Evolutionary conservation across 805 yeast species (phyloP), one percentile per base, ranked within the genome.

Genomic region (Candida adriatica): DNA sequence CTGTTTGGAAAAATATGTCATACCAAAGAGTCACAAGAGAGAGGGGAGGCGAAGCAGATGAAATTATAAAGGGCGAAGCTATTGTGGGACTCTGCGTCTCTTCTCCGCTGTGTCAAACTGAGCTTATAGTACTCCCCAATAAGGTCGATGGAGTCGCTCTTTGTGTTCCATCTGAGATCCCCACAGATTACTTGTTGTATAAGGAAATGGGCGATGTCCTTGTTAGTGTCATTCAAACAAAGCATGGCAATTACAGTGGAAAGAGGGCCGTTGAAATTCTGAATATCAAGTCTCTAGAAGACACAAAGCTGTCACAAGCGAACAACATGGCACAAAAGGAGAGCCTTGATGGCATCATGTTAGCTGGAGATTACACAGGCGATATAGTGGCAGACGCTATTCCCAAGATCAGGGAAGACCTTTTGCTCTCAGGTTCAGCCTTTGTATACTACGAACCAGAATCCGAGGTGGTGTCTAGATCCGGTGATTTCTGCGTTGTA

Each of bases 61-160:
- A n/a, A n/a, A n/a, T n/a, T n/a, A n/a, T n/a, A n/a, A n/a, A n/a
- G n/a, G n/a, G n/a, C n/a, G n/a, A n/a, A n/a, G n/a, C n/a, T n/a
- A n/a, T n/a, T n/a, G n/a, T n/a, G n/a, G n/a, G n/a, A n/a, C n/a
- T n/a, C n/a, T n/a, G n/a, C n/a, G n/a, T n/a, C n/a, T n/a, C n/a
- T n/a, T n/a, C n/a, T n/a, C n/a, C n/a, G n/a, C n/a, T n/a, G n/a
- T n/a, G n/a, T n/a, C n/a, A n/a, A n/a, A n/a, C n/a, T n/a, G n/a
- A n/a, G n/a, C n/a, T n/a, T n/a, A 86, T 96, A 23, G 90, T 92
- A 34, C 69, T 90, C 58, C 94, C 95, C 24, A 70, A 77, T 35
- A 92, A 92, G 68, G 98, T 98, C 73, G 92, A 97, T 27, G 98
- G 97, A 68, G 96, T 92, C 27, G 98, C 92, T 37, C 90, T 97